Base-by-base conservation (phyloP, 2,329 filamentous ascomycete genomes). In the Dendryphion nanum region DNA sequence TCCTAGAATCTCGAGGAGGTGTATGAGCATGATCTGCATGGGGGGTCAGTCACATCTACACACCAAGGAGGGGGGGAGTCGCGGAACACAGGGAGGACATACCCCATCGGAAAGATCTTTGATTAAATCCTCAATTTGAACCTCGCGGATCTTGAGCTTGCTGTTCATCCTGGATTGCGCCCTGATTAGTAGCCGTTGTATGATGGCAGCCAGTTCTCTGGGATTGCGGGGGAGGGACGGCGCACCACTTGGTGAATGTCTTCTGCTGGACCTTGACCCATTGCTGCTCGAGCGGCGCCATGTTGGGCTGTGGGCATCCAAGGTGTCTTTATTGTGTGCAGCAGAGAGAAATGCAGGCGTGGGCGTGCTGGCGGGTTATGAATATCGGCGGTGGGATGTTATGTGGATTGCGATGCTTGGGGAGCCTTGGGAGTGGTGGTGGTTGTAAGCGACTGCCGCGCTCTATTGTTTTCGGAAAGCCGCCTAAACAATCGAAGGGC, bases 131-230 rank as follows among this genome's bases (percentile, higher is more conserved):
- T 88, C 83, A 59, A 97, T 87, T 58, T 84, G 82, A 48, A 96
- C 72, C 39, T 84, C 74, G 53, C 91, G 82, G 44, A 75, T 78
- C 65, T 86, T 84, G 57, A 98, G 75, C 72, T 98, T 98, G 56
- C 89, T 94, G 71, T 98, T 98, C 53, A 98, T 81, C 93, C 89
- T 93, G 61, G n/a, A n/a, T n/a, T n/a, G n/a, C n/a, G n/a, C n/a
- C n/a, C n/a, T n/a, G n/a, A n/a, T n/a, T n/a, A n/a, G n/a, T n/a
- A n/a, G n/a, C n/a, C n/a, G n/a, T n/a, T n/a, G n/a, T 41, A 50
- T 45, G 34, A 24, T 38, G 34, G 33, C 29, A 38, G 43, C 61
- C 42, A 63, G 57, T 43, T 44, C 37, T 23, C 48, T 48, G 17
- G 40, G 24, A 43, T 36, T 37, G 40, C 19, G 31, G 41, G 20